Conservation (phyloP, 2,329 filamentous ascomycete species). For the Colletotrichum zoysiae region DNA sequence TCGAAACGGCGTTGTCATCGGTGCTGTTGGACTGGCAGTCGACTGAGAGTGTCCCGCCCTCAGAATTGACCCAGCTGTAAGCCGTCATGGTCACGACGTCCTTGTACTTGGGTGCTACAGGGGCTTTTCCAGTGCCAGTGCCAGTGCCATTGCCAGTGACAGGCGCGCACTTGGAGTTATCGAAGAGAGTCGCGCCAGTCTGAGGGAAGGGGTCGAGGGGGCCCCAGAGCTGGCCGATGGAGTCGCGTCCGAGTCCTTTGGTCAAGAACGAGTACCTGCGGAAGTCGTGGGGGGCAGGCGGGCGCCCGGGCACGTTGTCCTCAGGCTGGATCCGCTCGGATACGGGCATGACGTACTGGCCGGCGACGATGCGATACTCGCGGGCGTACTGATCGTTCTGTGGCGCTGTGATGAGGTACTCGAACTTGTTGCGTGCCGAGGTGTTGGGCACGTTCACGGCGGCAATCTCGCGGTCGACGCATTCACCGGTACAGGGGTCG, state of each 20-base stretch:
- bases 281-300: constrained; percentile 51
- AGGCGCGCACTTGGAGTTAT: constrained; percentile 37
- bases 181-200: constrained; percentile 34
- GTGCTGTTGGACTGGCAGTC: constrained; percentile 39
- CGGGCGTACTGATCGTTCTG: constrained; percentile 53
- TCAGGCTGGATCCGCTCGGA: constrained; percentile 60
- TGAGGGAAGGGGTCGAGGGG: constrained; percentile 52
- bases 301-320: constrained; percentile 52
- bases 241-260: constrained; percentile 49
- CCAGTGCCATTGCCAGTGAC: background rate
- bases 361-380: constrained; percentile 57
- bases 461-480: constrained; percentile 52
- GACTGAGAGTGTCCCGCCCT: constrained; percentile 43
- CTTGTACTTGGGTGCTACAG: constrained; percentile 6
- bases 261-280: constrained; percentile 49
- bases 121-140: constrained; percentile 3
- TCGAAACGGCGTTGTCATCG: constrained; percentile 38
- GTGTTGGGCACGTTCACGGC: constrained; percentile 47
- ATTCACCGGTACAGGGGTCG: constrained; percentile 56
- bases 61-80: constrained; percentile 38
- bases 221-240: constrained; percentile 50
- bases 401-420: constrained; percentile 48
- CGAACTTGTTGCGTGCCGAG: constrained; percentile 55
- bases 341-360: constrained; percentile 56
- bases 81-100: constrained; percentile 38